phyloP scores from a whole-genome alignment of 2,329 filamentous ascomycete genomes.

The Lasiodiplodia gonubiensis region DNA sequence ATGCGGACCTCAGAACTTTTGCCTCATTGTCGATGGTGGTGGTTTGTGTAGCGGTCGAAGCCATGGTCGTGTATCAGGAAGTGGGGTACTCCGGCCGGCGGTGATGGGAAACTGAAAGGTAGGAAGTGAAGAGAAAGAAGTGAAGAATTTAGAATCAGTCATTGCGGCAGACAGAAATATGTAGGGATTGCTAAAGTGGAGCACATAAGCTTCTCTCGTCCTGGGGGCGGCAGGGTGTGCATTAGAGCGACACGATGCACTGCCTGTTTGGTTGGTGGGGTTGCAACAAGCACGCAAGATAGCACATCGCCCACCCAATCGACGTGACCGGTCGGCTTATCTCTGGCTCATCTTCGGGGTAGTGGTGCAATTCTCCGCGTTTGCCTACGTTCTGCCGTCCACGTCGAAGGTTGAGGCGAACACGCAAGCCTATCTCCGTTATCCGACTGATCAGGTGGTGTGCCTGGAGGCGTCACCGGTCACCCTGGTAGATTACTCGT shows the following conservation, averaged over 20 bases:
- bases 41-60: not conserved
- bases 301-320: slow-evolving; percentile 12
- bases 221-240: not conserved
- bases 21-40: not conserved
- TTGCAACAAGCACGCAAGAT: slow-evolving; percentile 13
- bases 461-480: not conserved
- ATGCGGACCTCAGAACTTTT: slow-evolving; percentile 1
- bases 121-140: not conserved
- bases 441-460: not conserved
- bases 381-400: not conserved
- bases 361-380: not conserved
- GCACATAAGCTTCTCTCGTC: not conserved
- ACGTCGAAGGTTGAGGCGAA: slow-evolving; percentile 11
- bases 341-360: slow-evolving; percentile 6
- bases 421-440: not conserved
- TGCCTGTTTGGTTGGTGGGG: slow-evolving; percentile 21
- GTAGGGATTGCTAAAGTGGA: not conserved
- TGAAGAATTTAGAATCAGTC: not conserved
- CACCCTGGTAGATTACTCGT: not conserved
- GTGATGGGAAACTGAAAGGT: not conserved
- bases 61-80: slow-evolving; percentile 1
- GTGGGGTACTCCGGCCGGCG: slow-evolving; percentile 1
- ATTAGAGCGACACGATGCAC: not conserved
- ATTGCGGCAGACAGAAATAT: not conserved
- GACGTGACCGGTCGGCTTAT: not conserved